Conservation (phyloP, 192 early-diverging fungal genomes). For the Rhizophlyctis rosea region DNA sequence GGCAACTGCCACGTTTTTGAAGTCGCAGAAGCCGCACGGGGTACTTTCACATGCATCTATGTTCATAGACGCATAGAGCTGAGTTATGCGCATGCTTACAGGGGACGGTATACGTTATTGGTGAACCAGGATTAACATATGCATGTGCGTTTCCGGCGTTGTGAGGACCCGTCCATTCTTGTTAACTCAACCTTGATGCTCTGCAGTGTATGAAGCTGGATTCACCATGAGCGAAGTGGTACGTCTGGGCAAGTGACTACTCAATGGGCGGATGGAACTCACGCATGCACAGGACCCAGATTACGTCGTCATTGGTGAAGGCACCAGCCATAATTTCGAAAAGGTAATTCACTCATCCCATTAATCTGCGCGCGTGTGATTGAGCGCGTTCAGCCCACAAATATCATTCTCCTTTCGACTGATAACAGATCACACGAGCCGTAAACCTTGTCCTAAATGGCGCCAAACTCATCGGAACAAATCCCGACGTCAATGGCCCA, state of each 20-base stretch:
- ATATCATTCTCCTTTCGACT: too few species aligned
- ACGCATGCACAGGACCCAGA: slow-evolving; percentile 54
- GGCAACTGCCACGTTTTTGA: slow-evolving; percentile 56
- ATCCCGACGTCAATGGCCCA: slow-evolving; percentile 56
- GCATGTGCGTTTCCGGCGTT: too few species aligned
- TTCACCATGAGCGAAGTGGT: slow-evolving; percentile 52
- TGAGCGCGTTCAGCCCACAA: too few species aligned
- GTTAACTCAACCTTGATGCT: too few species aligned
- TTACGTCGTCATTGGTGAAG: slow-evolving; percentile 62
- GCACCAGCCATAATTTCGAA: slow-evolving; percentile 49
- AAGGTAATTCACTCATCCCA: too few species aligned
- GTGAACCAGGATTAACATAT: slow-evolving; percentile 57
- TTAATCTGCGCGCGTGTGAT: too few species aligned
- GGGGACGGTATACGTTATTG: slow-evolving; percentile 50
- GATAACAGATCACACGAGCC: slow-evolving; percentile 45
- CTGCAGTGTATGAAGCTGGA: slow-evolving; percentile 56
- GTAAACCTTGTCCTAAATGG: slow-evolving; percentile 50
- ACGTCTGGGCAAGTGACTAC: too few species aligned
- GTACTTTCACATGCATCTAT: too few species aligned
- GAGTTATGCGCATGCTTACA: not conserved
- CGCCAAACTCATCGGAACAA: slow-evolving; percentile 63
- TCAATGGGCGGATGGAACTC: too few species aligned
- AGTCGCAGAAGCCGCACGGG: slow-evolving; percentile 46
- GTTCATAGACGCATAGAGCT: too few species aligned
- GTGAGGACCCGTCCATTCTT: too few species aligned